These are phyloP conservation scores for Termitomyces sp. DNA, from an alignment of 768 basidiomycete genomes.

Conservation along the genomic window DNA sequence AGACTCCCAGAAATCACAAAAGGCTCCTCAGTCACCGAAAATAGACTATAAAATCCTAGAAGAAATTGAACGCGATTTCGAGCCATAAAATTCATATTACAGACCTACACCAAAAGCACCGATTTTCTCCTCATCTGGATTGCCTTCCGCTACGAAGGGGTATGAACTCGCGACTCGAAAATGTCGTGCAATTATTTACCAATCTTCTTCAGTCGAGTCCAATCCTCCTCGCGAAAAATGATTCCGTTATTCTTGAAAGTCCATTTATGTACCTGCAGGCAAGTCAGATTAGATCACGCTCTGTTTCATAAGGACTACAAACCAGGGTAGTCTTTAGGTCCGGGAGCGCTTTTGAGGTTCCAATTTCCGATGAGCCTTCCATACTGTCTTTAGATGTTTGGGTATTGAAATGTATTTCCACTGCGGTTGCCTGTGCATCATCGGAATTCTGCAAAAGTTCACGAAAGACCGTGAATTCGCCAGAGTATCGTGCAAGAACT, in stretches of 20 bases:
- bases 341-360: slow-evolving; percentile 30
- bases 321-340: slow-evolving; percentile 62
- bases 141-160: slow-evolving; percentile 65
- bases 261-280: slow-evolving; percentile 67
- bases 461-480: slow-evolving; percentile 80
- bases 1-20: slow-evolving; percentile 77
- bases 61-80: not conserved
- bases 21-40: slow-evolving; percentile 79
- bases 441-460: slow-evolving; percentile 96
- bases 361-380: slow-evolving; percentile 9
- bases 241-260: slow-evolving; percentile 86
- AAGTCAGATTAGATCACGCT: not conserved
- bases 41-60: slow-evolving; percentile 70
- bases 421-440: slow-evolving; percentile 72
- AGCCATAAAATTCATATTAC: slow-evolving; percentile 13
- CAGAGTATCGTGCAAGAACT: slow-evolving; percentile 91
- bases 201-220: slow-evolving; percentile 87
- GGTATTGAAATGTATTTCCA: slow-evolving; percentile 79
- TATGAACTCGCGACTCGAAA: not conserved
- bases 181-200: slow-evolving; percentile 32
- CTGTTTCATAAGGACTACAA: slow-evolving; percentile 14
- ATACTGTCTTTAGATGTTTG: slow-evolving; percentile 34
- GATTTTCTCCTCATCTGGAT: slow-evolving; percentile 92
- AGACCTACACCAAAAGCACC: slow-evolving; percentile 89
- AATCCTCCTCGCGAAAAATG: slow-evolving; percentile 78